Base-by-base conservation (phyloP, 306 rosid genomes). In the Dicorynia guianensis region DNA sequence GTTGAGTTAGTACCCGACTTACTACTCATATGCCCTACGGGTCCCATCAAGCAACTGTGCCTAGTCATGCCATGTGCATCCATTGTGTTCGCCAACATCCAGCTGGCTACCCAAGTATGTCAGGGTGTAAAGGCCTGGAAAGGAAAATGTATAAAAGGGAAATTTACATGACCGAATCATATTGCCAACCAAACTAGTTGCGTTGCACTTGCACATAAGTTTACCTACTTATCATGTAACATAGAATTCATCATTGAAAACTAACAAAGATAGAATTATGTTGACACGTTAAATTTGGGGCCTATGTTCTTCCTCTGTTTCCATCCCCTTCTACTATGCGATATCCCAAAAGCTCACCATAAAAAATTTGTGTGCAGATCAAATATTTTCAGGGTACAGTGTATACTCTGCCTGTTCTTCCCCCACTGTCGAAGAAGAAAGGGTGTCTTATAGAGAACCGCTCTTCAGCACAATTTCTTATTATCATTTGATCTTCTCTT, bases 81-180 rank as follows among this genome's bases (percentile, higher is more conserved):
- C 89, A 87, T 72, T 89, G 83, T 81, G 91, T 80, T 73, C 74
- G 76, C 83, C 77, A 80, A 79, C 85, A 65, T 74, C 85, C 89
- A 86, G 88, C 85, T 73, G 78, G 83, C 67, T 65, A 47, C 25
- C 85, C 78, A 58, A 47, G 4, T 8, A 78, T 72, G 78, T 73
- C 78, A 69, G 79, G 81, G 43, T 76, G 82, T 82, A 75, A 88
- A 71, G 77, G 9, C 81, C 68, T 59, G 18, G 12, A 55, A 1
- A 5, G 20, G 4, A 53, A 71, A 35, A 65, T 60, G 54, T n/a
- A 61, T 44, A 72, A 56, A 52, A 12, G 36, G 14, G 81, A 83
- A 66, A 25, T 7, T 12, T 19, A 75, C 20, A 53, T 20, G 40
- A 55, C 14, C 38, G 76, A 18, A 54, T 25, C 79, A 70, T 71